These are phyloP conservation scores for Dryas octopetala DNA, from an alignment of 306 rosid species.

Conservation along the genomic window DNA sequence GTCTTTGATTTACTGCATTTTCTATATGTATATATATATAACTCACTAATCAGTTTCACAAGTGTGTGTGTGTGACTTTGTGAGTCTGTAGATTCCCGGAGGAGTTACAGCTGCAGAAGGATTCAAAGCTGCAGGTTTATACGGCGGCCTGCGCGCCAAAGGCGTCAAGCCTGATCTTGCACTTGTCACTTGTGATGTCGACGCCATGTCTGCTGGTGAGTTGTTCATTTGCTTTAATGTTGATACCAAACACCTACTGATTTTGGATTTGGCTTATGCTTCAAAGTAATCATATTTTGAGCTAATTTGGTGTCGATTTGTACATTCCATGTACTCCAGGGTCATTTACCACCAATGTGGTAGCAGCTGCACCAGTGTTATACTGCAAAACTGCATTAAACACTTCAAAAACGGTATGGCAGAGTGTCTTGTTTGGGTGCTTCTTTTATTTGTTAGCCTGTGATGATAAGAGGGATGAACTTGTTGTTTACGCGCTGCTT, in stretches of 20 bases:
- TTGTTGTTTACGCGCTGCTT: background rate
- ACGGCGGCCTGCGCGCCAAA: slow-evolving; percentile 79
- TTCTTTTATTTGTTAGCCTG: background rate
- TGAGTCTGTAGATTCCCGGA: slow-evolving; percentile 60
- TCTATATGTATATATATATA: too few relatives aligned
- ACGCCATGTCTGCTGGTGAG: slow-evolving; percentile 85
- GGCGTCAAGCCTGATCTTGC: slow-evolving; percentile 90
- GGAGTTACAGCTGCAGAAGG: slow-evolving; percentile 96
- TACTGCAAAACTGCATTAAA: slow-evolving; percentile 59
- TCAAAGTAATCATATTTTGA: background rate
- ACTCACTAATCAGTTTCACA: slow-evolving; percentile 5
- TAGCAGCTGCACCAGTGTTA: slow-evolving; percentile 96
- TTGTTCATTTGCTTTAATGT: background rate
- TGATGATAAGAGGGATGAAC: background rate
- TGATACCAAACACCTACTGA: background rate
- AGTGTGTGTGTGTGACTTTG: background rate
- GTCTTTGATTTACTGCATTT: background rate
- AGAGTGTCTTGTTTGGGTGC: background rate
- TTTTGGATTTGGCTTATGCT: background rate
- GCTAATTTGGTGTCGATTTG: background rate
- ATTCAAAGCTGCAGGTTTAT: slow-evolving; percentile 80
- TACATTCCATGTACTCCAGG: slow-evolving; percentile 39
- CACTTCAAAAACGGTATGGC: slow-evolving; percentile 56
- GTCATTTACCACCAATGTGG: slow-evolving; percentile 84
- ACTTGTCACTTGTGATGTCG: slow-evolving; percentile 89